phyloP scores from a whole-genome alignment of 1,139 yeast species.

The Kodamaea derodonti region DNA sequence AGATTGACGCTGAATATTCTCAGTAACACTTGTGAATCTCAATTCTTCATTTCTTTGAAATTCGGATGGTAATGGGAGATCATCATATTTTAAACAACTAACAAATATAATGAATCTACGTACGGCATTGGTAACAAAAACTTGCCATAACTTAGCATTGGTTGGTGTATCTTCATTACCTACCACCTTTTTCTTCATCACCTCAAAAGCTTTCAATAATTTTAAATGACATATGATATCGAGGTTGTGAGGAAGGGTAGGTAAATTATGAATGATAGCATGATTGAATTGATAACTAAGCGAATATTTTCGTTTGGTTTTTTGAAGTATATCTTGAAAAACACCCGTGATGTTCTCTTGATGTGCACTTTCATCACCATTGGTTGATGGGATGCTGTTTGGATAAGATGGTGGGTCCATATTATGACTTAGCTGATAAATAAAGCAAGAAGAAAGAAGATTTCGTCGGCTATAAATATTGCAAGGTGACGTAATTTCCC shows the following conservation, averaged over 20 bases:
- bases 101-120: slow-evolving; percentile 27
- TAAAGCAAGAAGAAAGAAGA: no score
- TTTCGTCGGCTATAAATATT: no score
- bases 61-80: background rate
- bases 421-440: no score
- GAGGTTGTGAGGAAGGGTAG: background rate
- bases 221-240: slow-evolving; percentile 25
- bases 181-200: slow-evolving; percentile 17
- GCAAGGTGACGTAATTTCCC: no score
- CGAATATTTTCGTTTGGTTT: background rate
- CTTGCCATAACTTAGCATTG: slow-evolving; percentile 21
- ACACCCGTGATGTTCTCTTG: no score
- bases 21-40: slow-evolving; percentile 2
- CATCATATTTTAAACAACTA: slow-evolving; percentile 1
- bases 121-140: slow-evolving; percentile 24
- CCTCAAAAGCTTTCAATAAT: slow-evolving; percentile 24
- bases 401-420: no score
- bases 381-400: no score
- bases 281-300: slow-evolving; percentile 3
- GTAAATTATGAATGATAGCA: background rate
- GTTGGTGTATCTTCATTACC: slow-evolving; percentile 2
- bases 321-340: background rate
- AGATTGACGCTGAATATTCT: background rate
- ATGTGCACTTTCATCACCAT: no score
- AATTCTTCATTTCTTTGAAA: background rate